Conservation (phyloP, 148 eudicot species). For the Rhododendron mucronatum region DNA sequence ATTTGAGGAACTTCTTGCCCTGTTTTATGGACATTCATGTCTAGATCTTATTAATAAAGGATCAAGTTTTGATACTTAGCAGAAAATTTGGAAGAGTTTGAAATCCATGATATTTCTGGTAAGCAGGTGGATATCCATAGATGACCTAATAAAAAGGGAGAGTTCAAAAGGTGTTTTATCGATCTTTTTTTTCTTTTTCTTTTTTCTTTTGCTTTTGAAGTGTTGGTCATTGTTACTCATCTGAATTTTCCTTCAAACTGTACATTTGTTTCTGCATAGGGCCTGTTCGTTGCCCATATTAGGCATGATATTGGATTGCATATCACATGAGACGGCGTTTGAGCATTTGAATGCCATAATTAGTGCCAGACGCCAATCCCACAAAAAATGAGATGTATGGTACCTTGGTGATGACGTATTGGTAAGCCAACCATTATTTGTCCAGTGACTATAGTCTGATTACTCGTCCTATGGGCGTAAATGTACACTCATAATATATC, state of each 20-base stretch:
- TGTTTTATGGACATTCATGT: neutral
- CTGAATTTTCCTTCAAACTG: neutral
- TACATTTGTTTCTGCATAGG: neutral
- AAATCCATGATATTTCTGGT: neutral
- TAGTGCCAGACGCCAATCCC: neutral
- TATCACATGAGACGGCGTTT: neutral
- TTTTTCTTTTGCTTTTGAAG: neutral
- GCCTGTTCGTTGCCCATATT: neutral
- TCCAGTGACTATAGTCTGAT: neutral
- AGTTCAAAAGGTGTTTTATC: neutral
- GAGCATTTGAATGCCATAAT: neutral
- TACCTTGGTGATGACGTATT: neutral
- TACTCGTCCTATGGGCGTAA: neutral
- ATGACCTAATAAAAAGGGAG: neutral
- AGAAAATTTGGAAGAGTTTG: neutral
- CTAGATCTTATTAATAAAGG: neutral
- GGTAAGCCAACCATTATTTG: neutral
- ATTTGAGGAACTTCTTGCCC: neutral
- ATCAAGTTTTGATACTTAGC: neutral
- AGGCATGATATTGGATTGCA: neutral
- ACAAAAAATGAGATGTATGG: neutral
- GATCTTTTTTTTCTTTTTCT: too few species aligned
- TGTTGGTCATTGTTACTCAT: neutral
- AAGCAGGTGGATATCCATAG: neutral
- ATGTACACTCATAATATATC: neutral